Conservation (phyloP, 805 yeast species). For the Yarrowia divulgata region DNA sequence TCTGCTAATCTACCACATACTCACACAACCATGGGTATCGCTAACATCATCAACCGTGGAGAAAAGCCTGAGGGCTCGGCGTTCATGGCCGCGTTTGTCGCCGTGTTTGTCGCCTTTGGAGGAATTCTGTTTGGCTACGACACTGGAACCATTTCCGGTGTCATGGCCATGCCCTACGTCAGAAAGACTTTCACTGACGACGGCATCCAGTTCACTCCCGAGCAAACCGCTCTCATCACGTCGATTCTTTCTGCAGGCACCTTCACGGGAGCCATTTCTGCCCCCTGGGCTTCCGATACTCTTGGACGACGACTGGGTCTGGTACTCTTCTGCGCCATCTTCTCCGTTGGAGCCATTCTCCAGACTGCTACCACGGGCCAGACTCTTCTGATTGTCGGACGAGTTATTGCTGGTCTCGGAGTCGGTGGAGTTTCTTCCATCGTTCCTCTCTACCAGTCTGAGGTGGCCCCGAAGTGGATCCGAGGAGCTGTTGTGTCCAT, state of each 20-base stretch:
- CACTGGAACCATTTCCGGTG: slow-evolving; percentile 65
- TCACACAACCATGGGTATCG: slow-evolving; percentile 12
- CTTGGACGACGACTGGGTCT: slow-evolving; percentile 75
- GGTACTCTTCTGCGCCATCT: slow-evolving; percentile 64
- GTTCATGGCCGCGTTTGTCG: not conserved
- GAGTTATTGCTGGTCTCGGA: slow-evolving; percentile 75
- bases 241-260: slow-evolving; percentile 83
- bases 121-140: slow-evolving; percentile 19
- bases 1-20: too few relatives aligned
- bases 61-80: slow-evolving; percentile 25
- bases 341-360: slow-evolving; percentile 72
- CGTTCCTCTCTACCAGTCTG: slow-evolving; percentile 78
- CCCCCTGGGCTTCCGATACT: slow-evolving; percentile 72
- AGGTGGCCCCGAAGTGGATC: slow-evolving; percentile 76
- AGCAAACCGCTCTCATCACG: slow-evolving; percentile 73
- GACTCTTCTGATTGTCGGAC: slow-evolving; percentile 71
- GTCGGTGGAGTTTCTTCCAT: slow-evolving; percentile 80
- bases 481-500: slow-evolving; percentile 78
- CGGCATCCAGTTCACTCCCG: slow-evolving; percentile 58
- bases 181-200: slow-evolving; percentile 58
- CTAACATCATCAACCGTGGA: slow-evolving; percentile 38
- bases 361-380: slow-evolving; percentile 67
- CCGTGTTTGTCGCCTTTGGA: slow-evolving; percentile 22
- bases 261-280: slow-evolving; percentile 66
- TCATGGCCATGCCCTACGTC: slow-evolving; percentile 78